Conservation (phyloP, 305 asterid genomes). For the Caryopteris hybrid region DNA sequence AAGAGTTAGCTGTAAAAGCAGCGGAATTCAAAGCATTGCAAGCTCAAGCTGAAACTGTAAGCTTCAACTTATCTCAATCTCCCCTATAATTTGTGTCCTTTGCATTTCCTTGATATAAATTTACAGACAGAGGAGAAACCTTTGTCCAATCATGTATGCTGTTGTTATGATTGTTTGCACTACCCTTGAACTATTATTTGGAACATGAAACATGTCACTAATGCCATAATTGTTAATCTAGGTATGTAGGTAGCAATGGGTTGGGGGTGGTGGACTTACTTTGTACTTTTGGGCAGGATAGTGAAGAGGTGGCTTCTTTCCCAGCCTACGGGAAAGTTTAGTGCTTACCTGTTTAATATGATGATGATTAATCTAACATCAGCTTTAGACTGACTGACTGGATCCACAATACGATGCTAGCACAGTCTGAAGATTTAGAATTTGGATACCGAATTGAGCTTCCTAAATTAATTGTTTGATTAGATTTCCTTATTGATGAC, state of each 20-base stretch:
- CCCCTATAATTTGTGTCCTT: background rate
- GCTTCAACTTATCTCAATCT: conserved; percentile 24
- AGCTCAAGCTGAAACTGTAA: conserved; percentile 87
- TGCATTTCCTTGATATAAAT: background rate
- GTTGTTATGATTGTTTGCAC: background rate
- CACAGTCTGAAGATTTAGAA: background rate
- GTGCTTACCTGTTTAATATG: background rate
- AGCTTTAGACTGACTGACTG: background rate
- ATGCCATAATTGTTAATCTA: background rate
- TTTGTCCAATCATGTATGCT: background rate
- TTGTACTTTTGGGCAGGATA: background rate
- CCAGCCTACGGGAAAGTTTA: no score
- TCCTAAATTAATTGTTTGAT: background rate
- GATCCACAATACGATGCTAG: background rate
- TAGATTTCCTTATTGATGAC: background rate
- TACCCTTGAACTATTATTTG: background rate
- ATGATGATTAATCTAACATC: background rate
- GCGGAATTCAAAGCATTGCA: conserved; percentile 80
- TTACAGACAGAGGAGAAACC: background rate
- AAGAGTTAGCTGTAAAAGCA: conserved; percentile 51
- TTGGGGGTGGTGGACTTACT: background rate
- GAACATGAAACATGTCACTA: background rate
- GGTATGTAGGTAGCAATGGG: background rate
- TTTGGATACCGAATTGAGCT: background rate
- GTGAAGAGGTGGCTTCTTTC: no score